These are phyloP conservation scores for Umbelopsis ramanniana DNA, from an alignment of 192 early-diverging fungal genomes.

Conservation along the genomic window DNA sequence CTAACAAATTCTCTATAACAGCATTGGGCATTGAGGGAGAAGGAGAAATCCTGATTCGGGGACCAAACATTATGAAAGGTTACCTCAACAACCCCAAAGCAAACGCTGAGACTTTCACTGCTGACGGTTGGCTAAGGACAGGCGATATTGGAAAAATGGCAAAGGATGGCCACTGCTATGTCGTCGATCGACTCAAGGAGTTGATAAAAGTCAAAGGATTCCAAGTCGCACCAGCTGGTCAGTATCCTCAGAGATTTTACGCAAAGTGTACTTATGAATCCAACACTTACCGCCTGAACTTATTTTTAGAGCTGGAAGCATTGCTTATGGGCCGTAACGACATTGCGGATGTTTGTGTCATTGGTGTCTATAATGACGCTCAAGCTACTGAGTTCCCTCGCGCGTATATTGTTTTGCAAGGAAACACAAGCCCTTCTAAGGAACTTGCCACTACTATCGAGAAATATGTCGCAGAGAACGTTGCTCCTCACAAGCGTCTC, in stretches of 20 bases:
- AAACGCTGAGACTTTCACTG: constrained; percentile 44
- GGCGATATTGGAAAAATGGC: constrained; percentile 65
- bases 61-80: constrained; percentile 56
- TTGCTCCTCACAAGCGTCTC: constrained; percentile 78
- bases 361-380: constrained; percentile 45
- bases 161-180: constrained; percentile 60
- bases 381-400: constrained; percentile 76
- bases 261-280: neutral
- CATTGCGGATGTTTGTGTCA: constrained; percentile 52
- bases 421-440: constrained; percentile 41
- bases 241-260: neutral
- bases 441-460: constrained; percentile 46
- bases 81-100: constrained; percentile 54
- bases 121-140: constrained; percentile 53
- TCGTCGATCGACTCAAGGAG: constrained; percentile 78
- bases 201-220: constrained; percentile 83
- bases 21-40: constrained; percentile 50
- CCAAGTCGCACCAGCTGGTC: constrained; percentile 73
- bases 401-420: constrained; percentile 76
- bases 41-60: constrained; percentile 52
- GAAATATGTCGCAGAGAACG: constrained; percentile 62
- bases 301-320: constrained; percentile 60
- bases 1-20: no score
- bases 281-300: neutral
- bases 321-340: constrained; percentile 57